phyloP scores from a whole-genome alignment of 257 asterid species.

The Ehretia macrophylla region DNA sequence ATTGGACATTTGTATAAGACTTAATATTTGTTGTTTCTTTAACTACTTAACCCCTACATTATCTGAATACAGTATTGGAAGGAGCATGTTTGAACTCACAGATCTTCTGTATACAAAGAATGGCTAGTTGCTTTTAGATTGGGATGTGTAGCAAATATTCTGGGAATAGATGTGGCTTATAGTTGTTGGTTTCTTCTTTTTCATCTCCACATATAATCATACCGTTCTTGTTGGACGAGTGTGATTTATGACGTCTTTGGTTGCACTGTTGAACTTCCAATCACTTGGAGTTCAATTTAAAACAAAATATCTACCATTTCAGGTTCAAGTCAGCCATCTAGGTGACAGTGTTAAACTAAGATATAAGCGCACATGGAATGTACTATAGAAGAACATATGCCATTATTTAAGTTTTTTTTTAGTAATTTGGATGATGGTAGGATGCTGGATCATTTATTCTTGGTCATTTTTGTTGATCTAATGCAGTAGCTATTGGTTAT shows the following conservation, averaged over 20 bases:
- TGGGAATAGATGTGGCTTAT: background rate
- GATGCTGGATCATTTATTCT: background rate
- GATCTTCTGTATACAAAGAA: background rate
- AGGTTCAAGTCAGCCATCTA: conserved; percentile 12
- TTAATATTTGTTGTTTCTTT: too few species aligned
- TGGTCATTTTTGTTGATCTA: background rate
- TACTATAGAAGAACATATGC: too few species aligned
- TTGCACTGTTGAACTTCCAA: too few species aligned
- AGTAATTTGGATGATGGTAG: background rate
- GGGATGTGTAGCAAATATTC: background rate
- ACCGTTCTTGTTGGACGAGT: too few species aligned
- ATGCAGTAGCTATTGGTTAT: background rate
- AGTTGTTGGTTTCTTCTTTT: background rate
- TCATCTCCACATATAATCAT: too few species aligned
- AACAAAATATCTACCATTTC: background rate
- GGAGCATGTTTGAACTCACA: background rate
- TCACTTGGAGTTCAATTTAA: background rate
- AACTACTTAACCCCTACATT: background rate
- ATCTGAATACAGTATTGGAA: background rate
- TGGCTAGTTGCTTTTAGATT: background rate
- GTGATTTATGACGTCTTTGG: too few species aligned
- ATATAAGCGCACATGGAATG: too few species aligned
- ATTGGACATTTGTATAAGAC: background rate
- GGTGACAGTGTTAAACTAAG: background rate
- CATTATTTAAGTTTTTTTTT: background rate